Evolutionary conservation across 305 asterid genomes (phyloP), one percentile per base, ranked within the genome.

Genomic region (Stenogyne calaminthoides): DNA sequence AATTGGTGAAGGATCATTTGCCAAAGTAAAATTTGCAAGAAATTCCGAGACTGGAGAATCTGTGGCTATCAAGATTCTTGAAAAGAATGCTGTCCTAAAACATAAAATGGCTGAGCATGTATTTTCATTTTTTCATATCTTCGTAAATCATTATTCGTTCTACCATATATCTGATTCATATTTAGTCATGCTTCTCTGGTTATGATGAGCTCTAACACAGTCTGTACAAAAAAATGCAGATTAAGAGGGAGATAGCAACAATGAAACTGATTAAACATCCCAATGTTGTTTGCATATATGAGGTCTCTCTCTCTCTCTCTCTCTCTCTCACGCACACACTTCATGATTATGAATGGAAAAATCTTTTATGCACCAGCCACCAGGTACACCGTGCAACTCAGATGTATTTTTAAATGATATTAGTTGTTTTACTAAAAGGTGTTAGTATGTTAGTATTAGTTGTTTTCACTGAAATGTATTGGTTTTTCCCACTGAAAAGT

Each of bases 61-160:
- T 60, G 96, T 89, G 79, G 98, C 98, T 19, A 57, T 93, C 83
- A 93, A 93, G 88, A 91, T 91, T 75, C 93, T 93, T 51, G 97
- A 93, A 72, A 93, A 93, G 83, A 97, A 93, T 77, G 88, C 86
- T 73, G 96, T 93, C 79, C 95, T 93, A 42, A 90, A 89, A 83
- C 91, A 93, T 83, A 89, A 90, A 84, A 89, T 93, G 97, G 88
- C 98, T 6, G 97, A 92, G 75, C 97, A 90, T 95, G 97, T 92
- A 25, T 62, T 27, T 78, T 72, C 70, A 60, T 46, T 19, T 70
- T 9, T 37, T 47, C 32, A 46, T 5, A 15, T 22, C 52, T 37
- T 62, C 20, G 4, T 71, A 29, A 39, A 39, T 16, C 47, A 40
- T 7, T n/a, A 46, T 46, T 46, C 0, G 3, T 46, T 46, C 54